phyloP scores from a whole-genome alignment of 352 stramenopile species.

The Pythium apleroticum region DNA sequence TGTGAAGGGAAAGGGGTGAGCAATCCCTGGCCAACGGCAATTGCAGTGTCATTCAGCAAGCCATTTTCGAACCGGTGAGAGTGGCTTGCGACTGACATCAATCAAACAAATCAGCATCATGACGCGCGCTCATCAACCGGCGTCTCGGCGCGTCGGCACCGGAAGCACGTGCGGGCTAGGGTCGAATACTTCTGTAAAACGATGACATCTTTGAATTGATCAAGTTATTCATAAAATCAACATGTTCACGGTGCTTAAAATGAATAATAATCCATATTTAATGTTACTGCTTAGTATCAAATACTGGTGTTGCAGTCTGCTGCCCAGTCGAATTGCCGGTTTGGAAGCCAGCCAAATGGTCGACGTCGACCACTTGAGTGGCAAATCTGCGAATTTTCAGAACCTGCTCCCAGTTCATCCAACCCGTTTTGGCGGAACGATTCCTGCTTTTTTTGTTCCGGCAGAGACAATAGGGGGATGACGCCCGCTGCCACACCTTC shows the following conservation, averaged over 20 bases:
- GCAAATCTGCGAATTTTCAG: not conserved
- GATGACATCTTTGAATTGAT: not conserved
- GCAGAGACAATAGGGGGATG: constrained; percentile 3
- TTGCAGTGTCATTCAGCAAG: not conserved
- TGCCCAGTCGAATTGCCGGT: not conserved
- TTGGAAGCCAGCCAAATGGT: constrained; percentile 9
- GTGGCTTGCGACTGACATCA: not conserved
- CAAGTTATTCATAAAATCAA: no score
- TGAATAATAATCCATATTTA: not conserved
- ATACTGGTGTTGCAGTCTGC: not conserved
- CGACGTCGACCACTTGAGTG: constrained; percentile 7
- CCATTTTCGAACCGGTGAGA: not conserved
- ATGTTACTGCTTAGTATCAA: not conserved
- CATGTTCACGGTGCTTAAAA: no score
- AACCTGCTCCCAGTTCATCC: not conserved
- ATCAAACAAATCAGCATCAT: constrained; percentile 4
- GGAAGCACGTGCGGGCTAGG: constrained; percentile 1
- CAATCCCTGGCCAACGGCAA: not conserved
- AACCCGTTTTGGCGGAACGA: not conserved
- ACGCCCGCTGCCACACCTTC: not conserved
- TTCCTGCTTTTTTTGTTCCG: constrained; percentile 2
- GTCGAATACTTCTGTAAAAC: not conserved
- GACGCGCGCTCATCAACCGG: not conserved
- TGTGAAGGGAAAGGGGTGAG: not conserved
- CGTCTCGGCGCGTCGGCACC: not conserved